Evolutionary conservation across 257 asterid genomes (phyloP).

Genomic region (Verbena officinalis): DNA sequence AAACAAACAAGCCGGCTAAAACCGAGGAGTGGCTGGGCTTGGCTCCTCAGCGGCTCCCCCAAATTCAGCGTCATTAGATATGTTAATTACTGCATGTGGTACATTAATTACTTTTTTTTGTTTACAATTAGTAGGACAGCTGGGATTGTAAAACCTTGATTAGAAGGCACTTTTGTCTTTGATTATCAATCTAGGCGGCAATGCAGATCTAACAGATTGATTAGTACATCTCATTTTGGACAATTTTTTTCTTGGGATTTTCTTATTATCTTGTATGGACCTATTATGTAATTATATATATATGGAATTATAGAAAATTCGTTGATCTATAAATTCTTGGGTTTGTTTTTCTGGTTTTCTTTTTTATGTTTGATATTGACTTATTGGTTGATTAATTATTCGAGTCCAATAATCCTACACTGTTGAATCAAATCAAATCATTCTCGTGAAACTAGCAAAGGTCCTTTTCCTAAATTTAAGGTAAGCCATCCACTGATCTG

Average conservation of each 20-base stretch:
- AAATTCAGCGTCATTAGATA: slow-evolving; percentile 21
- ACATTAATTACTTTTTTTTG: background rate
- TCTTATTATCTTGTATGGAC: background rate
- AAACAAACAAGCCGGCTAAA: slow-evolving; percentile 34
- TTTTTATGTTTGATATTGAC: background rate
- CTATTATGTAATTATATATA: slow-evolving; percentile 1
- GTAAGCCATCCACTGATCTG: background rate
- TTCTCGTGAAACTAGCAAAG: background rate
- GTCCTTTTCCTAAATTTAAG: background rate
- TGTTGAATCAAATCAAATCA: too few relatives aligned
- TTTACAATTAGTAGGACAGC: background rate
- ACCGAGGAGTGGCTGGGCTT: slow-evolving; percentile 41
- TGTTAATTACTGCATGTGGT: background rate
- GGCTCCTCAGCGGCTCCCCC: slow-evolving; percentile 25
- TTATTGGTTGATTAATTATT: background rate
- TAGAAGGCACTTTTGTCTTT: slow-evolving; percentile 8
- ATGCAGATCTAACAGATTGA: slow-evolving; percentile 7
- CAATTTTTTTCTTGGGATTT: background rate
- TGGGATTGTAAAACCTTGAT: background rate
- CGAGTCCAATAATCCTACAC: too few relatives aligned
- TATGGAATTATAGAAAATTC: background rate
- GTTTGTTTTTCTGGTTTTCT: background rate
- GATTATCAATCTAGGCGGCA: background rate
- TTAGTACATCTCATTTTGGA: too few relatives aligned
- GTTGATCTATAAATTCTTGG: background rate